Conservation (phyloP, 768 basidiomycete genomes). For the Strobilomyces echinocephalus region DNA sequence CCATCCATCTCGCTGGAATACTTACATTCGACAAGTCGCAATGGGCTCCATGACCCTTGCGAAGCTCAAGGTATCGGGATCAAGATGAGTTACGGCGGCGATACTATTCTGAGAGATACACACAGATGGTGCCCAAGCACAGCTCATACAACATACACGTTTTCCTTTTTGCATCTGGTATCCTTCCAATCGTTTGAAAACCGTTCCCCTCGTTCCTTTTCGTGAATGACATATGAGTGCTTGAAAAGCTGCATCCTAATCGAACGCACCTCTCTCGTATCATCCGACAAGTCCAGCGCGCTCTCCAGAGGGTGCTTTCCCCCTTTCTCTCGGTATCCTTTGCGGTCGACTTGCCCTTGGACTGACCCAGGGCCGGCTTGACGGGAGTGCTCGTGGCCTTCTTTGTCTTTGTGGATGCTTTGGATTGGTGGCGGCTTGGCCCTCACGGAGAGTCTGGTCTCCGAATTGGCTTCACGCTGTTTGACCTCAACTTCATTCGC, state of each 20-base stretch:
- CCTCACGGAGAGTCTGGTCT: not conserved
- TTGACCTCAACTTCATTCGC: constrained; percentile 21
- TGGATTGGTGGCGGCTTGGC: constrained; percentile 15
- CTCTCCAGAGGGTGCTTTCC: constrained; percentile 20
- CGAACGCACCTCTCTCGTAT: constrained; percentile 27
- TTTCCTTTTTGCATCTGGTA: constrained; percentile 54
- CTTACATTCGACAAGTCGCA: not conserved
- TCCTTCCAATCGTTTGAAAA: constrained; percentile 45
- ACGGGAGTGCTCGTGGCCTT: not conserved
- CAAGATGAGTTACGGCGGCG: not conserved
- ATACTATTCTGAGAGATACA: constrained; percentile 14
- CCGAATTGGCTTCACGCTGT: constrained; percentile 5
- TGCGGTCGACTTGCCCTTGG: constrained; percentile 10
- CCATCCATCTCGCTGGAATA: too few relatives aligned
- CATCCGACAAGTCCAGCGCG: constrained; percentile 28
- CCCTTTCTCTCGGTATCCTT: constrained; percentile 25
- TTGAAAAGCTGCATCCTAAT: not conserved
- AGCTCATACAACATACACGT: constrained; percentile 52
- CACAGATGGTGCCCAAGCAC: constrained; percentile 13
- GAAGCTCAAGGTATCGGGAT: not conserved
- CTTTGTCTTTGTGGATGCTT: constrained; percentile 3
- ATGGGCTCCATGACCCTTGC: not conserved
- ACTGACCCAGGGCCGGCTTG: constrained; percentile 18
- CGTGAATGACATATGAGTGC: constrained; percentile 14
- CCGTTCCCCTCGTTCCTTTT: constrained; percentile 44